Evolutionary conservation across 345 rosid genomes (phyloP).

Genomic region (Ceriops tagal): DNA sequence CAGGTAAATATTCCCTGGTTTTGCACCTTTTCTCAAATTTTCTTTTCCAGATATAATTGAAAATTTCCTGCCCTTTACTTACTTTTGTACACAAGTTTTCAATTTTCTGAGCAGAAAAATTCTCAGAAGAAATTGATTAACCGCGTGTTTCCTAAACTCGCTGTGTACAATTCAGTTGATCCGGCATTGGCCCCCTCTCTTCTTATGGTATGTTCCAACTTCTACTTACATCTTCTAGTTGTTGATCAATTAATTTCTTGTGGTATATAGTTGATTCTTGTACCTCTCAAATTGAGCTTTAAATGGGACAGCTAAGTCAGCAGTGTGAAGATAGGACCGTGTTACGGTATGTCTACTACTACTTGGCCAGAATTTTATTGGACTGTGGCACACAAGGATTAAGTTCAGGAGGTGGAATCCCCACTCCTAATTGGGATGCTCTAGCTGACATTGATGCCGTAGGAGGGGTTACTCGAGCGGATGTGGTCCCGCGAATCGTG

Average conservation of each 20-base stretch:
- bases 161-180: conserved; percentile 96
- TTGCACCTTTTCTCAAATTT: background rate
- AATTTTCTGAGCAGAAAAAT: conserved; percentile 50
- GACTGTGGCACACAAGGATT: conserved; percentile 77
- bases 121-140: conserved; percentile 86
- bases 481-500: conserved; percentile 89
- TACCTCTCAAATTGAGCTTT: background rate
- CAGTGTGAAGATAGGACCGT: conserved; percentile 95
- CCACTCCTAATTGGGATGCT: conserved; percentile 99
- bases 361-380: conserved; percentile 91
- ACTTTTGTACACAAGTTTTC: background rate
- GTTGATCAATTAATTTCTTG: background rate
- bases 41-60: background rate
- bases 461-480: conserved; percentile 99
- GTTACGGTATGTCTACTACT: conserved; percentile 91
- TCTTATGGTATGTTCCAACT: conserved; percentile 66
- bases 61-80: background rate
- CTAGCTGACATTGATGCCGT: conserved; percentile 93
- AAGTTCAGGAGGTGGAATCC: conserved; percentile 96
- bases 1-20: conserved; percentile 42
- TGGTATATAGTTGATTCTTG: too few relatives aligned
- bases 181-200: conserved; percentile 99
- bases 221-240: background rate
- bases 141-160: conserved; percentile 94
- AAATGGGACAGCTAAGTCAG: conserved; percentile 72